Evolutionary conservation across 2,329 filamentous ascomycete species (phyloP), one percentile per base, ranked within the genome.

Genomic region (Cadophora malorum): DNA sequence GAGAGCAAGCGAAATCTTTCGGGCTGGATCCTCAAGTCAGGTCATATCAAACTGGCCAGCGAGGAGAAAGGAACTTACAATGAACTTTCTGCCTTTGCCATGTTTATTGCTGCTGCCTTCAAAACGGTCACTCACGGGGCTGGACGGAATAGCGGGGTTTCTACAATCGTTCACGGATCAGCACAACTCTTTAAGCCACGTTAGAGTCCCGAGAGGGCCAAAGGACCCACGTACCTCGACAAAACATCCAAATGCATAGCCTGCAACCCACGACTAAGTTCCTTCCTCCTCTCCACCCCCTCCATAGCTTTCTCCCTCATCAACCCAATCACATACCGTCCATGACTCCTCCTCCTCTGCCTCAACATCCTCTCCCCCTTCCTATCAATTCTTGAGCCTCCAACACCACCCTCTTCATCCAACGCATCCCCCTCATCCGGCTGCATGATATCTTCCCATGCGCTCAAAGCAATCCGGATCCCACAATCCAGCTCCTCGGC

Each of bases 391-490:
- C 25, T 58, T 14, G 35, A 38, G 2, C 50, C 35, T 7, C 52
- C 63, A 45, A n/a, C 52, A 2, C 47, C 63, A 21, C 10, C 63
- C 38, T 64, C 63, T 38, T 58, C 49, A 53, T 71, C 71, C 21
- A 38, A 35, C 38, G 63, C 19, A 45, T 66, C 41, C 5, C 63
- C 52, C 12, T 61, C 61, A 55, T 66, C 58, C 25, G 64, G 64
- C 38, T 69, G 58, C 56, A 73, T 72, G 53, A 72, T 70, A 59
- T 74, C 72, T 23, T 69, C 65, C 72, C 72, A 74, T 9, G 70
- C 69, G 12, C 47, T 21, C 19, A 74, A 59, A 16, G 70, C 69
- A 8, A 71, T 69, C 0, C 67, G 60, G 35, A 73, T 69, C 25
- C 64, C 61, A 16, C 28, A 63, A 65, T 73, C 70, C 53, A 68